phyloP scores from a whole-genome alignment of 805 yeast species.

The Saccharomycopsis guyanensis region DNA sequence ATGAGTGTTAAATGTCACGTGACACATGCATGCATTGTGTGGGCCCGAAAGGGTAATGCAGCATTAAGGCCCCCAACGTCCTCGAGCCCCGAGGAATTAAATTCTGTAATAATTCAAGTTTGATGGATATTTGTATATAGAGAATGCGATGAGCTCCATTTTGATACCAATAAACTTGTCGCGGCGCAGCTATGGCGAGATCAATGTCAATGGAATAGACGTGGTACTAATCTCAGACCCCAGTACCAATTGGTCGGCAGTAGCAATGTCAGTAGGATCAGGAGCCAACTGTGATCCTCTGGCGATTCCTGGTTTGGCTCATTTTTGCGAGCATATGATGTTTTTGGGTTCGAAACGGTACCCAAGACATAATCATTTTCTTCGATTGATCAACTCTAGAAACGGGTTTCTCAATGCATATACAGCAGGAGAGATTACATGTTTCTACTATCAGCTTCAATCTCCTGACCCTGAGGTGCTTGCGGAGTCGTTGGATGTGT shows the following conservation, averaged over 20 bases:
- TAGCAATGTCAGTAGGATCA: constrained; percentile 65
- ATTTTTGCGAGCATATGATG: constrained; percentile 75
- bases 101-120: too few relatives aligned
- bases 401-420: constrained; percentile 55
- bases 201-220: constrained; percentile 48
- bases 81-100: too few relatives aligned
- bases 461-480: constrained; percentile 23
- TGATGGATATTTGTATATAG: too few relatives aligned
- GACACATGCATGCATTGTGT: too few relatives aligned
- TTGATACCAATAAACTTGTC: not conserved
- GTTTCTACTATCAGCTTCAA: constrained; percentile 58
- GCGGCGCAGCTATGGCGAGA: not conserved
- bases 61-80: too few relatives aligned
- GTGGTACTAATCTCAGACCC: constrained; percentile 73
- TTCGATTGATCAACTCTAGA: constrained; percentile 34
- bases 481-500: constrained; percentile 31
- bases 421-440: constrained; percentile 61
- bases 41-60: too few relatives aligned
- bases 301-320: constrained; percentile 74
- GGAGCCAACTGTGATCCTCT: constrained; percentile 80
- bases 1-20: too few relatives aligned
- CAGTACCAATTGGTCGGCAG: constrained; percentile 51
- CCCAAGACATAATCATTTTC: constrained; percentile 41
- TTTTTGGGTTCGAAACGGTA: constrained; percentile 48
- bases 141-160: too few relatives aligned